Evolutionary conservation across 805 yeast species (phyloP).

Genomic region (Monosporozyma siamensis): DNA sequence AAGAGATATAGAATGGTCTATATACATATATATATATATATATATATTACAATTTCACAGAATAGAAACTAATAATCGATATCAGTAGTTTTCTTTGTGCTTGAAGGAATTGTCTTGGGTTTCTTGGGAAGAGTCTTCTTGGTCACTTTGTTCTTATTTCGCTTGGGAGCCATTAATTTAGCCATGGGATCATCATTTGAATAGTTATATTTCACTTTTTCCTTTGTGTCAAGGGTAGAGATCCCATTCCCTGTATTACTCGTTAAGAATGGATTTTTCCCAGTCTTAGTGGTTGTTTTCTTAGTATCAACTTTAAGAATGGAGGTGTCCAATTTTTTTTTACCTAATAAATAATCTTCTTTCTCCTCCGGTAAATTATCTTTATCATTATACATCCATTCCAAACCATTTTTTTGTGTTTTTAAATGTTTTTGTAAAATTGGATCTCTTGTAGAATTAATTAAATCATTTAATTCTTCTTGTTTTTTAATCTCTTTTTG

Average conservation of each 20-base stretch:
- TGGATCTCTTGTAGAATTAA: slow-evolving; percentile 36
- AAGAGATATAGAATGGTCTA: not conserved
- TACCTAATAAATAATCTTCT: slow-evolving; percentile 18
- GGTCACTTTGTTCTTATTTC: not conserved
- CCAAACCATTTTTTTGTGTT: slow-evolving; percentile 41
- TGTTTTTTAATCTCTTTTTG: slow-evolving; percentile 56
- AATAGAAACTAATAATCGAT: not conserved
- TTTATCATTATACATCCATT: slow-evolving; percentile 76
- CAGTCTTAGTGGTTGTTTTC: not conserved
- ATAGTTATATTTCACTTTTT: slow-evolving; percentile 10
- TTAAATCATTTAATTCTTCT: slow-evolving; percentile 49
- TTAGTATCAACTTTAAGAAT: slow-evolving; percentile 5
- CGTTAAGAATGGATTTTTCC: not conserved
- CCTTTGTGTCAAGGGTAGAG: not conserved
- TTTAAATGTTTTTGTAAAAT: not conserved
- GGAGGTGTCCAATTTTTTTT: slow-evolving; percentile 13
- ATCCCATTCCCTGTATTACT: not conserved
- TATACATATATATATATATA: too few relatives aligned
- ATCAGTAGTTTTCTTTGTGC: not conserved
- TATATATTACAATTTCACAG: too few relatives aligned
- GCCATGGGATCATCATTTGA: slow-evolving; percentile 26
- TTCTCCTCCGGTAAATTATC: slow-evolving; percentile 6
- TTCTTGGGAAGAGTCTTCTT: not conserved
- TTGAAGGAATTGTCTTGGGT: not conserved
- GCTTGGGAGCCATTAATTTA: slow-evolving; percentile 3